phyloP scores from a whole-genome alignment of 2,329 filamentous ascomycete species.

The Penicillium sp. region DNA sequence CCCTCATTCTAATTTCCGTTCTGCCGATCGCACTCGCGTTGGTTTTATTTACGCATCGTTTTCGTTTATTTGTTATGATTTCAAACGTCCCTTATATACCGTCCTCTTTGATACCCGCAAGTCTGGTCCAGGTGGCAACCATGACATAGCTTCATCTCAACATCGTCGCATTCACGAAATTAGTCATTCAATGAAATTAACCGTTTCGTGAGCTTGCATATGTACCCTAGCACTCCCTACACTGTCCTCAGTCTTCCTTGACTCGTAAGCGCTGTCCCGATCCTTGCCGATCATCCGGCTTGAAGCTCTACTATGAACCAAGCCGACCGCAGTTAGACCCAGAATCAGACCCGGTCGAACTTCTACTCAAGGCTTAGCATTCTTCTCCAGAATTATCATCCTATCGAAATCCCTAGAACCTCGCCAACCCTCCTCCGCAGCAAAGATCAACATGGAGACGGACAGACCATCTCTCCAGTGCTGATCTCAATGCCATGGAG shows the following conservation, averaged over 20 bases:
- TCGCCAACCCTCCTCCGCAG: neutral
- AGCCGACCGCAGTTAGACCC: neutral
- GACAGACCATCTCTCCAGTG: neutral
- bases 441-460: neutral
- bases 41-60: neutral
- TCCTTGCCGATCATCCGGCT: neutral
- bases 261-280: neutral
- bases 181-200: neutral
- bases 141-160: neutral
- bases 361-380: neutral
- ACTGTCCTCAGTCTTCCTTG: neutral
- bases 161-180: neutral
- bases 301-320: neutral
- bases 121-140: neutral
- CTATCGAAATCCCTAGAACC: neutral
- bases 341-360: neutral
- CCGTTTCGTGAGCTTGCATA: neutral
- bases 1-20: conserved; percentile 19
- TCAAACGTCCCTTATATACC: no score
- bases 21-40: conserved; percentile 18
- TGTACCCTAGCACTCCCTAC: neutral
- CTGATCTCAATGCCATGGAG: conserved; percentile 1
- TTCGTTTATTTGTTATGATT: neutral
- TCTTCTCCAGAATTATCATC: neutral
- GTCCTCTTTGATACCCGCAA: neutral